Evolutionary conservation across 257 asterid genomes (phyloP).

Genomic region (Parsonsia alboflavescens): DNA sequence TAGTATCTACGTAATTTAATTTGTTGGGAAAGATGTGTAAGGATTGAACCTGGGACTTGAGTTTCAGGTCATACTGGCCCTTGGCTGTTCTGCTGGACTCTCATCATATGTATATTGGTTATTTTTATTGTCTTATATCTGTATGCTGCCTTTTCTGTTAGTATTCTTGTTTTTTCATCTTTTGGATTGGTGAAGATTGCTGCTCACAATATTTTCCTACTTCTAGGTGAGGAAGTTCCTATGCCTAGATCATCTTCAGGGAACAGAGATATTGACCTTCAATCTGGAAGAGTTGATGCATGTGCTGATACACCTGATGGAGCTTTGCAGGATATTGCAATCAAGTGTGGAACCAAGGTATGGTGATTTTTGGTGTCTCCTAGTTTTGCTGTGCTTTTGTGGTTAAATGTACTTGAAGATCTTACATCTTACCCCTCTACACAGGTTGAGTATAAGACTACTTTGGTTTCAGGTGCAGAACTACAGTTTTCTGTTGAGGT

Average conservation of each 20-base stretch:
- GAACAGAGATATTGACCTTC: slow-evolving; percentile 59
- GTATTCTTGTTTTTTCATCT: not conserved
- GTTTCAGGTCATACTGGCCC: not conserved
- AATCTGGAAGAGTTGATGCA: slow-evolving; percentile 76
- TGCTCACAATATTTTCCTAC: not conserved
- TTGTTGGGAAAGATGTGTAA: no score
- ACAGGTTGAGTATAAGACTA: slow-evolving; percentile 67
- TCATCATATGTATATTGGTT: not conserved
- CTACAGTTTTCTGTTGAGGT: slow-evolving; percentile 82
- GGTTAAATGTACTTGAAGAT: slow-evolving; percentile 9
- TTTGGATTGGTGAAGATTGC: not conserved
- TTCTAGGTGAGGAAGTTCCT: slow-evolving; percentile 55
- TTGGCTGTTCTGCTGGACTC: not conserved
- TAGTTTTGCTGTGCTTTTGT: not conserved
- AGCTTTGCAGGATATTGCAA: slow-evolving; percentile 79
- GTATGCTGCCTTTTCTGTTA: not conserved
- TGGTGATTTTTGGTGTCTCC: slow-evolving; percentile 17
- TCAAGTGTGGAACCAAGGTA: slow-evolving; percentile 89
- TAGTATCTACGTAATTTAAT: not conserved
- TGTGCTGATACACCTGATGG: slow-evolving; percentile 53
- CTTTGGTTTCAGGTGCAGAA: slow-evolving; percentile 42
- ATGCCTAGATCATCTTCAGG: slow-evolving; percentile 46
- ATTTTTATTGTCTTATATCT: not conserved
- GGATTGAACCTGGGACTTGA: not conserved
- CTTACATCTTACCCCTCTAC: slow-evolving; percentile 26